Evolutionary conservation across 768 basidiomycete genomes (phyloP).

Genomic region (Rhizopogon salebrosus): DNA sequence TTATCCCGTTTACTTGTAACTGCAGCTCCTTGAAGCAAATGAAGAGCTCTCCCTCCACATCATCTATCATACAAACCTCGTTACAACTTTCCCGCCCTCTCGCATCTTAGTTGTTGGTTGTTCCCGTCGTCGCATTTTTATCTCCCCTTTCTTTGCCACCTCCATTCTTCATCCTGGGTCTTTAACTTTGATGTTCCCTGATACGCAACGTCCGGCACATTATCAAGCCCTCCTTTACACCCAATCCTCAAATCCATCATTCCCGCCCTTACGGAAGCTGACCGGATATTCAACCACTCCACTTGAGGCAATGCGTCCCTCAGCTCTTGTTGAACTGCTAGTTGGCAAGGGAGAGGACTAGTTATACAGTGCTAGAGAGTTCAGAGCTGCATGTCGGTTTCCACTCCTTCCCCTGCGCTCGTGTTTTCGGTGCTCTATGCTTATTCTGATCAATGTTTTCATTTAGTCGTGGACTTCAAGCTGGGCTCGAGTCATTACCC

Average conservation of each 20-base stretch:
- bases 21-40: too few relatives aligned
- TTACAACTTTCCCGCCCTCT: conserved; percentile 62
- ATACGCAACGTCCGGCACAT: not conserved
- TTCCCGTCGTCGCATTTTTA: conserved; percentile 72
- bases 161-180: not conserved
- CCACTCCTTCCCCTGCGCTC: not conserved
- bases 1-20: too few relatives aligned
- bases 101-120: conserved; percentile 61
- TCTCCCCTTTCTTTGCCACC: too few relatives aligned
- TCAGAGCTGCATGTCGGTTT: conserved; percentile 64
- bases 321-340: conserved; percentile 37
- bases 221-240: conserved; percentile 5
- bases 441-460: conserved; percentile 2
- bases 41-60: conserved; percentile 34
- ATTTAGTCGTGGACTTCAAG: too few relatives aligned
- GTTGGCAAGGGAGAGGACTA: conserved; percentile 64
- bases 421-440: not conserved
- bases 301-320: conserved; percentile 65
- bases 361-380: conserved; percentile 62
- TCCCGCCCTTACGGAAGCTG: conserved; percentile 69
- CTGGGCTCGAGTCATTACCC: too few relatives aligned
- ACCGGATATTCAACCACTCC: conserved; percentile 79
- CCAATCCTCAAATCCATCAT: conserved; percentile 40
- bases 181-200: not conserved
- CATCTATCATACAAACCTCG: conserved; percentile 53